These are phyloP conservation scores for Trypanosoma avium DNA, from an alignment of 208 protist genomes.

Conservation along the genomic window DNA sequence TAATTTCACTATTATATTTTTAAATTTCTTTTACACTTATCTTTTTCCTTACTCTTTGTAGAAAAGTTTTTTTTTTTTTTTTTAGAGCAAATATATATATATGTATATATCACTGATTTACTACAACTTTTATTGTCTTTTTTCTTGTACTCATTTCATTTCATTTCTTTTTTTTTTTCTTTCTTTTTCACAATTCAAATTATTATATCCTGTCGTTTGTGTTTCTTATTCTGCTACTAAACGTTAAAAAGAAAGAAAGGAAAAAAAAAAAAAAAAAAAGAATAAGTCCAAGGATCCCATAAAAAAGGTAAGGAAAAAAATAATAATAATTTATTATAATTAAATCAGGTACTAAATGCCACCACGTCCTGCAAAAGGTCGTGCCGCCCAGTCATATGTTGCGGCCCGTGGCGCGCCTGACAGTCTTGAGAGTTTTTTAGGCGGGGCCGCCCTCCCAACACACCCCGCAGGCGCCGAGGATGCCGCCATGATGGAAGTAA, in stretches of 20 bases:
- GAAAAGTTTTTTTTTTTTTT: constrained; percentile 12
- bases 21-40: no score
- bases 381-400: constrained; percentile 54
- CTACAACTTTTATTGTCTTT: constrained; percentile 1
- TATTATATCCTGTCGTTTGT: constrained; percentile 1
- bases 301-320: constrained; percentile 6
- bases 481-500: constrained; percentile 44
- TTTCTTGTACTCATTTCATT: constrained; percentile 17
- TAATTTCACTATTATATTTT: no score
- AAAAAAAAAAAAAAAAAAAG: constrained; percentile 2
- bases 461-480: constrained; percentile 18
- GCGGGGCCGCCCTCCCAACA: constrained; percentile 39
- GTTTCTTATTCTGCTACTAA: not conserved
- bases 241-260: not conserved
- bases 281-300: not conserved
- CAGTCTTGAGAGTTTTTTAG: constrained; percentile 67
- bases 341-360: constrained; percentile 6
- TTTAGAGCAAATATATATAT: constrained; percentile 8
- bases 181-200: constrained; percentile 2
- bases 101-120: not conserved
- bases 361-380: constrained; percentile 59
- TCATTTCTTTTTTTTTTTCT: constrained; percentile 18
- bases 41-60: no score
- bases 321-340: not conserved
- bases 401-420: constrained; percentile 46